Evolutionary conservation across 768 basidiomycete species (phyloP).

Genomic region (Dioszegia aurantiaca): DNA sequence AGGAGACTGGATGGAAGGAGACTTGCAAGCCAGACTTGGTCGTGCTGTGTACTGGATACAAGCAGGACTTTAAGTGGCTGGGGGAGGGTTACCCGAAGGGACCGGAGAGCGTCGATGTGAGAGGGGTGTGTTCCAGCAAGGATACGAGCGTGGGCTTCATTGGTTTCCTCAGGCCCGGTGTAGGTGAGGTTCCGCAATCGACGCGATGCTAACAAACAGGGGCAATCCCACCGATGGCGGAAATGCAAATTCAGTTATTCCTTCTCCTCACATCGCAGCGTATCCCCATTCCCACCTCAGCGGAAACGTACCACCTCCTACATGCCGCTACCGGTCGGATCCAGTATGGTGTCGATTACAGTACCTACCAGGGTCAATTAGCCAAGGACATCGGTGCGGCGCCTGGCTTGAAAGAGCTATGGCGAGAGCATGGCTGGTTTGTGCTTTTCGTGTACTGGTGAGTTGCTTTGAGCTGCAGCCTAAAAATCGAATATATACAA

Average conservation of each 20-base stretch:
- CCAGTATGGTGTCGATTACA: constrained; percentile 64
- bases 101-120: constrained; percentile 42
- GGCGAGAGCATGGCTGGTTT: constrained; percentile 58
- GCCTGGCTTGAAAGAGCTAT: constrained; percentile 58
- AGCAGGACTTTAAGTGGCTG: constrained; percentile 47
- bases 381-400: constrained; percentile 62
- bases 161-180: constrained; percentile 62
- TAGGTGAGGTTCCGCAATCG: constrained; percentile 54
- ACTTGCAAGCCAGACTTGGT: constrained; percentile 39
- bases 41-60: constrained; percentile 51
- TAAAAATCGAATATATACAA: background rate
- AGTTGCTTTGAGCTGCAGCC: constrained; percentile 21
- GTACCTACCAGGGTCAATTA: constrained; percentile 59
- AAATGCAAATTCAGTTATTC: constrained; percentile 64
- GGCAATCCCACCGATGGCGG: constrained; percentile 62
- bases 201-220: constrained; percentile 22
- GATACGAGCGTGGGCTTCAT: constrained; percentile 60
- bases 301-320: constrained; percentile 61
- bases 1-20: constrained; percentile 48
- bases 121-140: constrained; percentile 42
- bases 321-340: constrained; percentile 59
- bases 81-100: constrained; percentile 44
- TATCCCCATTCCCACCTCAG: constrained; percentile 55
- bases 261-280: constrained; percentile 55
- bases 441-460: constrained; percentile 61